A percentile compares a stretch with the other conserved stretches of the same genome.
These are phyloP conservation scores for Helotiales sp. DNA, from an alignment of 2,329 filamentous ascomycete genomes.

Conservation along the genomic window DNA sequence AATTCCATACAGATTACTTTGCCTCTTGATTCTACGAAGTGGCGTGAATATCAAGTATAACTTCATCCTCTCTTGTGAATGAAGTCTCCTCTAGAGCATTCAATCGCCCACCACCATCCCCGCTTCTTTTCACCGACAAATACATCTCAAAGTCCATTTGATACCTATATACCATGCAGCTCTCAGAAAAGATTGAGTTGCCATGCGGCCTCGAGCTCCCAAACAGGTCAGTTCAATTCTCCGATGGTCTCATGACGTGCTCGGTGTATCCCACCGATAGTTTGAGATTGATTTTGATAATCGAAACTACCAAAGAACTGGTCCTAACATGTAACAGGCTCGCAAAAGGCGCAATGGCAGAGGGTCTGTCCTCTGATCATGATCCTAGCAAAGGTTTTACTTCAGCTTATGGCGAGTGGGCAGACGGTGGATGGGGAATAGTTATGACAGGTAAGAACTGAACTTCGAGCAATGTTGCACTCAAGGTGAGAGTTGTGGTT, in stretches of 20 bases:
- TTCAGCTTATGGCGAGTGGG: conserved; percentile 58
- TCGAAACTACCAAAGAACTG: not conserved
- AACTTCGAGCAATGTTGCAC: not conserved
- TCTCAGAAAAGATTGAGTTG: conserved; percentile 28
- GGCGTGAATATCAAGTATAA: not conserved
- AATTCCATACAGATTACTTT: not conserved
- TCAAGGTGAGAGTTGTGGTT: not conserved
- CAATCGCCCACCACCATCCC: not conserved
- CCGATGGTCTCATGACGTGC: not conserved
- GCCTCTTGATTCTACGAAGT: not conserved
- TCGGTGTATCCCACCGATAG: not conserved
- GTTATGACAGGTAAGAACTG: conserved; percentile 50
- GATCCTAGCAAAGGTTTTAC: conserved; percentile 51
- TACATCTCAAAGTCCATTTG: not conserved
- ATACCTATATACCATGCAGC: conserved; percentile 22
- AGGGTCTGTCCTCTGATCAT: conserved; percentile 49
- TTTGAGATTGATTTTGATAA: not conserved
- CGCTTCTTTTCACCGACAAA: not conserved
- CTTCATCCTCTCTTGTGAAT: not conserved
- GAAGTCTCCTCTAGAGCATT: not conserved
- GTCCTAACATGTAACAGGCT: conserved; percentile 16
- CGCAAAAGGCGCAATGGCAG: conserved; percentile 55
- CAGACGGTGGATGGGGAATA: conserved; percentile 57
- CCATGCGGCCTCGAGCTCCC: conserved; percentile 60
- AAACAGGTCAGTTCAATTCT: conserved; percentile 48